phyloP scores from a whole-genome alignment of 2,329 filamentous ascomycete genomes.

The Clonostachys byssicola region DNA sequence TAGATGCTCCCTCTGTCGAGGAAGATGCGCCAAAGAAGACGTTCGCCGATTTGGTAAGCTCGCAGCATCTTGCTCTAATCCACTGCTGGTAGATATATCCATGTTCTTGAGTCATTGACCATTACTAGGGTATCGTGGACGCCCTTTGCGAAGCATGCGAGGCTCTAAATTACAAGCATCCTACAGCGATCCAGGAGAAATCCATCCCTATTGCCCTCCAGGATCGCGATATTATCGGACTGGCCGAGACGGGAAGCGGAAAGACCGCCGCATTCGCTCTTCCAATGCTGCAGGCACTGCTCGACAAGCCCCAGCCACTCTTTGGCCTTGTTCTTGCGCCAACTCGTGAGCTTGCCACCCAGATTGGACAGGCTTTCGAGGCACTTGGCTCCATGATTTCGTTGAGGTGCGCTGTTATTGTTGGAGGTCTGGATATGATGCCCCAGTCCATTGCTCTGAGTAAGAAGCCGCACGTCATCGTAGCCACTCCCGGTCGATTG shows the following conservation, averaged over 20 bases:
- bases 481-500: conserved; percentile 85
- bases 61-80: not conserved
- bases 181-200: conserved; percentile 85
- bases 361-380: conserved; percentile 86
- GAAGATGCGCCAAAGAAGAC: conserved; percentile 39
- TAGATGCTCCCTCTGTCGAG: conserved; percentile 22
- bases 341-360: conserved; percentile 87
- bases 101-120: not conserved
- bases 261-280: conserved; percentile 95
- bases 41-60: conserved; percentile 60
- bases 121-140: conserved; percentile 69
- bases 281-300: conserved; percentile 84
- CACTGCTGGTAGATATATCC: no score
- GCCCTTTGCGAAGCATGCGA: conserved; percentile 86
- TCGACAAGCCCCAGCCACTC: conserved; percentile 80
- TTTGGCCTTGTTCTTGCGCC: conserved; percentile 91
- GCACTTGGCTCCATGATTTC: conserved; percentile 82
- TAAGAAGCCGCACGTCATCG: conserved; percentile 93
- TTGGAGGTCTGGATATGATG: conserved; percentile 96
- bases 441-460: conserved; percentile 84
- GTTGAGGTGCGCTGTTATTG: conserved; percentile 80
- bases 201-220: conserved; percentile 78
- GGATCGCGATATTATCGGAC: conserved; percentile 82
- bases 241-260: conserved; percentile 92
- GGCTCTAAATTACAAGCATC: conserved; percentile 74